These are phyloP conservation scores for Neoconidiobolus thromboides DNA, from an alignment of 371 early-diverging fungal species.

Conservation along the genomic window DNA sequence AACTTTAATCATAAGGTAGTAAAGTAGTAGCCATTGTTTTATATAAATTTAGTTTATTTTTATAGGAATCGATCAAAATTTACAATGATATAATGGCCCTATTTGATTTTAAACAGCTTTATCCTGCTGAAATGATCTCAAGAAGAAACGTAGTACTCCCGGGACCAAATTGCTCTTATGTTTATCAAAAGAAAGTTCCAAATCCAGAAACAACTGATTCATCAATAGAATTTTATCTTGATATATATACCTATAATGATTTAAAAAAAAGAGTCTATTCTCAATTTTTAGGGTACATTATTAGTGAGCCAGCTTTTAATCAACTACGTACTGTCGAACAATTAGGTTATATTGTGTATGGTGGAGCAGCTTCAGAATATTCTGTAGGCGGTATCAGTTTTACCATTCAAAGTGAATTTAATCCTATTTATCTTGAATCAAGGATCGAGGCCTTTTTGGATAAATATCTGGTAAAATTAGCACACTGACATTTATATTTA, in stretches of 20 bases:
- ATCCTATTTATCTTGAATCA: conserved; percentile 61
- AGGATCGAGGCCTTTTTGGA: conserved; percentile 60
- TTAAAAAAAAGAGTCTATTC: conserved; percentile 9
- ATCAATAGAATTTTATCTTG: background rate
- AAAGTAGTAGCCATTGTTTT: conserved; percentile 11
- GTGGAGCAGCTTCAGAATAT: conserved; percentile 19
- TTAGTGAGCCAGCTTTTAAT: conserved; percentile 78
- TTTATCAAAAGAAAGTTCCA: conserved; percentile 41
- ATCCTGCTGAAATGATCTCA: conserved; percentile 30
- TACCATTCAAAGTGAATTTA: conserved; percentile 70
- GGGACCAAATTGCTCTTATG: conserved; percentile 1
- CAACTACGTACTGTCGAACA: conserved; percentile 82
- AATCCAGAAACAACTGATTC: conserved; percentile 17
- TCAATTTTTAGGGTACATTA: conserved; percentile 56
- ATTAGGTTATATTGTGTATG: conserved; percentile 60
- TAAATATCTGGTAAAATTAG: conserved; percentile 14
- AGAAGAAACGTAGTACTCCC: conserved; percentile 35
- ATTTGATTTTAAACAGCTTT: conserved; percentile 35
- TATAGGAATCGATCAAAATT: conserved; percentile 22
- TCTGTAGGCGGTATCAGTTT: conserved; percentile 31
- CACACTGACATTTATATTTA: no score
- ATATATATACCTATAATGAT: background rate
- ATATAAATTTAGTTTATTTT: background rate
- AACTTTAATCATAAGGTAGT: conserved; percentile 35
- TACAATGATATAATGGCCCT: conserved; percentile 24